A percentile compares a stretch with the other conserved stretches of the same genome.
Conservation (phyloP, 2,329 filamentous ascomycete species). For the Dactylonectria macrodidyma region DNA sequence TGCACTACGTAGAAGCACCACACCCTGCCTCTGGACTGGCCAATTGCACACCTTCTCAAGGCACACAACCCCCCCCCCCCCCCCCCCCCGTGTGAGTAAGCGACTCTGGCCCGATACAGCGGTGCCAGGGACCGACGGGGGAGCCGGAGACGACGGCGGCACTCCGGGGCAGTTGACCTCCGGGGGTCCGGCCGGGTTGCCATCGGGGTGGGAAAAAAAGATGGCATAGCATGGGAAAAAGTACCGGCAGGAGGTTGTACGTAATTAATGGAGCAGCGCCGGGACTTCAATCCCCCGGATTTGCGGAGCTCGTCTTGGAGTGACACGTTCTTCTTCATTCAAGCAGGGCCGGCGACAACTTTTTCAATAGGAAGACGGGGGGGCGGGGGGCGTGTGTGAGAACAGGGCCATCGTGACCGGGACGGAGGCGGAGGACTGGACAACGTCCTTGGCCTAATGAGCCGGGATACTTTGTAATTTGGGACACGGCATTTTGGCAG, state of each 20-base stretch:
- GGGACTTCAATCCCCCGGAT: background rate
- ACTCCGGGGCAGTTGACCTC: constrained; percentile 34
- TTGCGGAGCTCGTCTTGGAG: background rate
- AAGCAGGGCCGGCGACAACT: background rate
- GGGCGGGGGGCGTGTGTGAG: background rate
- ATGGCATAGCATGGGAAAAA: no score
- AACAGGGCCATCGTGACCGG: constrained; percentile 9
- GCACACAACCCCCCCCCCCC: background rate
- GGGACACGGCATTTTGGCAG: background rate
- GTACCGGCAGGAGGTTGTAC: background rate
- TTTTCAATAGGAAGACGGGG: constrained; percentile 15
- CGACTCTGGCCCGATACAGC: background rate
- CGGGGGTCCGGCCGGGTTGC: constrained; percentile 22
- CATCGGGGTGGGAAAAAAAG: background rate
- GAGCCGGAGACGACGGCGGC: constrained; percentile 10
- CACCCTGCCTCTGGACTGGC: background rate
- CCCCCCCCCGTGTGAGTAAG: constrained; percentile 9
- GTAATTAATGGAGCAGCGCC: background rate
- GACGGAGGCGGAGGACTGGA: background rate
- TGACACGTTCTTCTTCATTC: background rate
- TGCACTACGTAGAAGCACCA: background rate
- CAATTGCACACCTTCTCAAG: constrained; percentile 1
- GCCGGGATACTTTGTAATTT: constrained; percentile 7
- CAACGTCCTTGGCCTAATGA: background rate
- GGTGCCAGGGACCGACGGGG: constrained; percentile 16